phyloP scores from a whole-genome alignment of 164 flowering plant genomes.

The Tetrastigma voinierianum region DNA sequence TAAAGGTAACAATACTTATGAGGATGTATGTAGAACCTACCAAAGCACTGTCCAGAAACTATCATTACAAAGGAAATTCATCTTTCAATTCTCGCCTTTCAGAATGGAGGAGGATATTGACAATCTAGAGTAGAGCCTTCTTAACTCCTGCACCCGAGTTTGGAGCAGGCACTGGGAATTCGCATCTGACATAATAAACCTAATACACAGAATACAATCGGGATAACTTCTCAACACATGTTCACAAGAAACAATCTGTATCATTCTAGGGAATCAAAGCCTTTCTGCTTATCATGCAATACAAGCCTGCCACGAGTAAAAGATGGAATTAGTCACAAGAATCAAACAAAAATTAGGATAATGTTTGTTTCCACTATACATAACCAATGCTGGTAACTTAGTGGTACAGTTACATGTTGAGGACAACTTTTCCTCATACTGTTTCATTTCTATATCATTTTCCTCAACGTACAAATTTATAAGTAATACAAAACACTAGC shows the following conservation, averaged over 20 bases:
- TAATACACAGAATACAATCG: constrained; percentile 11
- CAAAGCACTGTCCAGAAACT: not conserved
- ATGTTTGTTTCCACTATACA: too few species aligned
- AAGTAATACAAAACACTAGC: too few species aligned
- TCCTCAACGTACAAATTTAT: too few species aligned
- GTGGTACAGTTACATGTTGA: too few species aligned
- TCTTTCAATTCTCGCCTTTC: not conserved
- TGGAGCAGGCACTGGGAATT: constrained; percentile 3
- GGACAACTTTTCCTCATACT: too few species aligned
- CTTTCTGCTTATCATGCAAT: not conserved
- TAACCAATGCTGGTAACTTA: too few species aligned
- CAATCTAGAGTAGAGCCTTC: not conserved
- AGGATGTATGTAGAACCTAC: not conserved
- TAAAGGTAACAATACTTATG: not conserved
- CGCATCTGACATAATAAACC: not conserved
- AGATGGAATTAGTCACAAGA: not conserved
- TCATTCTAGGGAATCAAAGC: not conserved
- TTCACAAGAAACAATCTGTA: constrained; percentile 3
- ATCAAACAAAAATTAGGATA: too few species aligned
- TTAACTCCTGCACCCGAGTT: not conserved
- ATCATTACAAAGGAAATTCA: not conserved
- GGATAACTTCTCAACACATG: not conserved
- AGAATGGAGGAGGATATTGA: not conserved
- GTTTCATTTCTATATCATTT: too few species aligned
- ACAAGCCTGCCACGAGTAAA: constrained; percentile 9